phyloP scores from a whole-genome alignment of 192 early-diverging fungal species.

The Coemansia pectinata region DNA sequence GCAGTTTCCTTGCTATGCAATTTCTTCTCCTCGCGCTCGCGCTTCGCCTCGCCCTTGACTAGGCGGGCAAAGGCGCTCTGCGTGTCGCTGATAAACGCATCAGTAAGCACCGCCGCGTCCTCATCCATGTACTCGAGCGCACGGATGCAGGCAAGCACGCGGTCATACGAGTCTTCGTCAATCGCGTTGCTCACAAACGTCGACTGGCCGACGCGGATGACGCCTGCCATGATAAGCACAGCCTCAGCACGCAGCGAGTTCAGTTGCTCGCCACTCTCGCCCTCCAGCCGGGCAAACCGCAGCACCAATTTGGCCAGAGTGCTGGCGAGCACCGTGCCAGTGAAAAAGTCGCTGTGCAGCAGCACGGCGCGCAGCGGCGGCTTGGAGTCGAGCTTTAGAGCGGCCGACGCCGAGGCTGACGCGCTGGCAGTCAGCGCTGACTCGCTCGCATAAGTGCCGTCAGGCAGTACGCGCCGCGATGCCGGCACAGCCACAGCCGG shows the following conservation, averaged over 20 bases:
- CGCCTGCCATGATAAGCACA: constrained; percentile 96
- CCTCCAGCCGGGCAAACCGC: constrained; percentile 57
- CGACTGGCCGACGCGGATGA: constrained; percentile 91
- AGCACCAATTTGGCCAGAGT: constrained; percentile 89
- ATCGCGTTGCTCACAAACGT: constrained; percentile 82
- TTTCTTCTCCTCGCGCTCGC: constrained; percentile 56
- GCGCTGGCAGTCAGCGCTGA: constrained; percentile 72
- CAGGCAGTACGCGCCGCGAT: constrained; percentile 81
- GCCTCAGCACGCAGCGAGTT: constrained; percentile 94
- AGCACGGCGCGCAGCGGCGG: constrained; percentile 66
- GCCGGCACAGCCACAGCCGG: constrained; percentile 40
- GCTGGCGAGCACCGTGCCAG: constrained; percentile 86
- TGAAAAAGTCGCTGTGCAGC: constrained; percentile 91
- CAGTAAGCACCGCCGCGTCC: constrained; percentile 35
- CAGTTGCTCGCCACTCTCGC: constrained; percentile 34
- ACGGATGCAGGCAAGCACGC: constrained; percentile 86
- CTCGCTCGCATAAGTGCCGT: constrained; percentile 98
- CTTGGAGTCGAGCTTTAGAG: constrained; percentile 58
- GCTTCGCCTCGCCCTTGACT: constrained; percentile 60
- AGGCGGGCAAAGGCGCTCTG: constrained; percentile 61
- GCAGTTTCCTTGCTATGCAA: constrained; percentile 29
- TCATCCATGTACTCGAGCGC: constrained; percentile 65
- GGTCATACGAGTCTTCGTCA: constrained; percentile 95
- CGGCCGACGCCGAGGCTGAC: constrained; percentile 12
- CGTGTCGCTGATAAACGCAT: constrained; percentile 63